Evolutionary conservation across 495 filamentous ascomycete genomes (phyloP), one percentile per base, ranked within the genome.

Genomic region (Trichoderma gamsii): DNA sequence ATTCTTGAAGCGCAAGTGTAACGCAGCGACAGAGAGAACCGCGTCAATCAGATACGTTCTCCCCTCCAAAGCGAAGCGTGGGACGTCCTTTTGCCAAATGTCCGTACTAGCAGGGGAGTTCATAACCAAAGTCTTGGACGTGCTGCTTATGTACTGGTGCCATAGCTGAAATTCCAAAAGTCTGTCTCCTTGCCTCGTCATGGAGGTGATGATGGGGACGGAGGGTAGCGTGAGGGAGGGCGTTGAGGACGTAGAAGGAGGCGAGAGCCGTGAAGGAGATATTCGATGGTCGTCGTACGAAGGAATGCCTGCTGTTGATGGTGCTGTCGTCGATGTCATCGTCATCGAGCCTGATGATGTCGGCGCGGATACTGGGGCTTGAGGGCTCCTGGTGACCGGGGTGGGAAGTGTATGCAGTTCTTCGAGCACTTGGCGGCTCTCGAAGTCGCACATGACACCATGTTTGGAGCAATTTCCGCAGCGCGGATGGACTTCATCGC

Each of bases 391-490:
- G 44, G 27, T 35, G 15, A 25, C 32, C 4, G 69, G 63, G 29
- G 71, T 59, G 15, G 69, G 32, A 9, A 66, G 49, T 41, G 76
- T 73, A 44, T 75, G 72, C 29, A 78, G 70, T 18, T 79, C 74
- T 66, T 77, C 76, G 65, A 75, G 68, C 69, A 81, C 66, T 63
- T 76, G 72, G 66, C 81, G 80, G 63, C 78, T 74, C 64, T 87
- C 82, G 69, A 88, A 89, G 71, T 89, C 86, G 74, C 86, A 89
- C 23, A 76, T 71, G 16, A 89, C 86, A 51, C 84, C 86, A 76
- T 89, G 86, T 69, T 87, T 89, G 38, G 81, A 73, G 75, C 86
- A 89, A 72, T 88, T 87, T 51, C 84, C 83, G 69, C 86, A 89
- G 18, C 79, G 72, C 0, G 86, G 86, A 75, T 88, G 85, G 9